Base-by-base conservation (phyloP, 768 basidiomycete species). In the Terana coerulea region DNA sequence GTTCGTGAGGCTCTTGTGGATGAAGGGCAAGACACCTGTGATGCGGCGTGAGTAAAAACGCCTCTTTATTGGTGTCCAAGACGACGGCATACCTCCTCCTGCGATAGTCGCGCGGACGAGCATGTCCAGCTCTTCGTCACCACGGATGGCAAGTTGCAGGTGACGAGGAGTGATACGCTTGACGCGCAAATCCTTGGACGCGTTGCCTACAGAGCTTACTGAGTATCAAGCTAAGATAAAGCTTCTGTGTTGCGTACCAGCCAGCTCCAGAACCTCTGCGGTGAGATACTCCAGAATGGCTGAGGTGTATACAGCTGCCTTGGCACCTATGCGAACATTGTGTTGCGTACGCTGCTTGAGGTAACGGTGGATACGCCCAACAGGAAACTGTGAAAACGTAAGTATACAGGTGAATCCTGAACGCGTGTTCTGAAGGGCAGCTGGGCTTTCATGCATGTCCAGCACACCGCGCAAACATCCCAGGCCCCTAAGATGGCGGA, bases 131-230 rank as follows among this genome's bases (percentile, higher is more conserved):
- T 98, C 95, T 68, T 97, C 94, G 68, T 98, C 95, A 29, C 95
- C 95, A 54, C 94, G 88, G 58, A 98, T 98, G 24, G 95, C 95
- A 25, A 97, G 82, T 68, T 97, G 95, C 57, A 98, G 69, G 72
- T 98, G 95, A 60, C 95, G 86, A 15, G 95, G 95, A 0, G 92
- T 95, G 66, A 98, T 95, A 69, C 95, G 91, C 69, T 97, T 98
- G 41, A 95, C 93, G 44, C 88, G 83, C n/a, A 97, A 79, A 73
- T 98, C 95, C 65, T 97, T 95, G 2, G 94, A 95, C 25, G 95
- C 95, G 67, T 98, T 98, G 21, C 95, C 94, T 95, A 54, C 14
- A 10, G 39, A 22, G 15, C 24, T 11, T 6, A 22, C 14, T 39
- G 48, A 8, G 46, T n/a, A 25, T 34, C 29, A 33, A 34, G 33